Evolutionary conservation across 306 rosid genomes (phyloP).

Genomic region (Corylus heterophylla): DNA sequence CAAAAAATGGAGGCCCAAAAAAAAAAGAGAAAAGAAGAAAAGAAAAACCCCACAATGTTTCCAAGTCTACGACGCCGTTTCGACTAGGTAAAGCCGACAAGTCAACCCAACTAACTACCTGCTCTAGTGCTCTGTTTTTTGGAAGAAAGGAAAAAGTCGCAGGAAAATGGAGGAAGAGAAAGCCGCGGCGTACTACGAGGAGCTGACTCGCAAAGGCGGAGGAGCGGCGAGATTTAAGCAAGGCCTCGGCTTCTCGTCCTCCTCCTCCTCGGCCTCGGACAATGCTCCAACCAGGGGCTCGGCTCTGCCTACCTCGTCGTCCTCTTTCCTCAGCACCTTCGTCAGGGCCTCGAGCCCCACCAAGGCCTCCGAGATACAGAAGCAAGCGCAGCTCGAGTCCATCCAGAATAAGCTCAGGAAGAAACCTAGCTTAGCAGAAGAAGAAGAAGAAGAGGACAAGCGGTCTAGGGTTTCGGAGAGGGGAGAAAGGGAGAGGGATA

Average conservation of each 20-base stretch:
- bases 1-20: no score
- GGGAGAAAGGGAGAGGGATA: conserved; percentile 23
- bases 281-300: conserved; percentile 43
- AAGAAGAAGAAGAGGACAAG: conserved; percentile 13
- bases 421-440: conserved; percentile 29
- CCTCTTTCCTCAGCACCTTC: conserved; percentile 76
- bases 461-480: conserved; percentile 65
- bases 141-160: no score
- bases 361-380: conserved; percentile 43
- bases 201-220: conserved; percentile 73
- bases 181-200: conserved; percentile 93
- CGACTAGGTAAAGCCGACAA: no score
- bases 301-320: conserved; percentile 50
- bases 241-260: conserved; percentile 79
- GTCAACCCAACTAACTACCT: no score
- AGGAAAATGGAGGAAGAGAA: conserved; percentile 77
- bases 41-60: no score
- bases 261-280: conserved; percentile 40
- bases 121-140: no score
- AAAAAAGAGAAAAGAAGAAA: no score
- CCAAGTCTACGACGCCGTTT: not conserved
- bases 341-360: conserved; percentile 75
- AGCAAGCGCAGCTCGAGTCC: conserved; percentile 59
- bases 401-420: conserved; percentile 76
- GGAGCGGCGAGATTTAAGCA: conserved; percentile 91